A percentile compares a stretch with the other conserved stretches of the same genome.
Evolutionary conservation across 179 eudicot species (phyloP).

Genomic region (Patellifolia procumbens): DNA sequence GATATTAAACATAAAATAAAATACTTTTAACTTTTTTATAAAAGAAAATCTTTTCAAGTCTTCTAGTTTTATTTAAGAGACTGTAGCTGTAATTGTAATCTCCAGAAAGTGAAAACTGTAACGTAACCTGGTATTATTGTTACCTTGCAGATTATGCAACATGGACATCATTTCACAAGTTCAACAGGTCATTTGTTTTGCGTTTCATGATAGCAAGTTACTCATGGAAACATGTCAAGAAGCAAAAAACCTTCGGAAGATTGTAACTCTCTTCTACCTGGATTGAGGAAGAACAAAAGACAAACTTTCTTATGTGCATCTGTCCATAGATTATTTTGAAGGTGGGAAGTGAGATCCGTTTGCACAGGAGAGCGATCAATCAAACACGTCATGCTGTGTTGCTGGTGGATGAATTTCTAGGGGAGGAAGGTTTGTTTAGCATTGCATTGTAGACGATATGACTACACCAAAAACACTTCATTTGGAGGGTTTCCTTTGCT

Average conservation of each 20-base stretch:
- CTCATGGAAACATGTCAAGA: slow-evolving; percentile 99
- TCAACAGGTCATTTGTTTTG: slow-evolving; percentile 96
- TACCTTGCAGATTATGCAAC: slow-evolving; percentile 75
- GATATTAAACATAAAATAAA: too few species aligned
- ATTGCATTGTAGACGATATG: slow-evolving; percentile 29
- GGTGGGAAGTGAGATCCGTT: not conserved
- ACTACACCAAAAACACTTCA: not conserved
- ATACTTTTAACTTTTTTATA: too few species aligned
- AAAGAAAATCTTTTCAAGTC: too few species aligned
- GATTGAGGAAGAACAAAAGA: slow-evolving; percentile 40
- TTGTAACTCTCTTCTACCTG: slow-evolving; percentile 91
- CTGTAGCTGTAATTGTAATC: not conserved
- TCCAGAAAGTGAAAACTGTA: not conserved
- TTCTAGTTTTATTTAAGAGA: too few species aligned
- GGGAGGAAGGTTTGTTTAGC: slow-evolving; percentile 18
- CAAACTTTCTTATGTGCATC: slow-evolving; percentile 12
- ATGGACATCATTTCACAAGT: slow-evolving; percentile 95
- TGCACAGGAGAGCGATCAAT: not conserved
- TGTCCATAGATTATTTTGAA: slow-evolving; percentile 23
- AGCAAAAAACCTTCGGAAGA: slow-evolving; percentile 93
- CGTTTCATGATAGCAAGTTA: slow-evolving; percentile 90
- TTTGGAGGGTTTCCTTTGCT: slow-evolving; percentile 34
- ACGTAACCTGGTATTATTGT: not conserved
- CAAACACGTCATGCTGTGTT: not conserved
- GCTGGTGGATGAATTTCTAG: not conserved